Conservation (phyloP, 768 basidiomycete genomes). For the Mycena polygramma region DNA sequence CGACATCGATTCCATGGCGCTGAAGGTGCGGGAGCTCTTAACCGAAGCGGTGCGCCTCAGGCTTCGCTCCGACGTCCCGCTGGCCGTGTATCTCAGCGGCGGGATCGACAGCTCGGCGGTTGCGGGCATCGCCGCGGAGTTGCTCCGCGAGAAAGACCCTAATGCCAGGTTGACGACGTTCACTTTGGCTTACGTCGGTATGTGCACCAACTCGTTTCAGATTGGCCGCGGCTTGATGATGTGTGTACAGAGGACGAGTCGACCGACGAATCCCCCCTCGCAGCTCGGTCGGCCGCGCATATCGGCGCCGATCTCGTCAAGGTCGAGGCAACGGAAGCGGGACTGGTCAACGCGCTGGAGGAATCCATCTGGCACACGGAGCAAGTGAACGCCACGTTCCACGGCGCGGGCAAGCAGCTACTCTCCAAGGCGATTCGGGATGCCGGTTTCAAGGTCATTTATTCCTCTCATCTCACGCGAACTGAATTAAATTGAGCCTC, state of each 20-base stretch:
- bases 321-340: constrained; percentile 25
- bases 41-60: constrained; percentile 32
- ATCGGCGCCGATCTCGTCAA: constrained; percentile 25
- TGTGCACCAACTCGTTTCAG: background rate
- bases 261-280: constrained; percentile 32
- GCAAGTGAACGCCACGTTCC: constrained; percentile 21
- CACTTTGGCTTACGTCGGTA: constrained; percentile 33
- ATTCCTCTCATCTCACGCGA: background rate
- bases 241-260: constrained; percentile 11
- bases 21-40: constrained; percentile 20
- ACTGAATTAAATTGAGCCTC: background rate
- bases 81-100: constrained; percentile 37
- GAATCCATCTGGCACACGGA: constrained; percentile 39
- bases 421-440: constrained; percentile 28
- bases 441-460: constrained; percentile 33
- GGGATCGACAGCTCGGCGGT: constrained; percentile 36
- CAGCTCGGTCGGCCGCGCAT: constrained; percentile 14
- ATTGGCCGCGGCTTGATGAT: too few species aligned
- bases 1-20: constrained; percentile 26
- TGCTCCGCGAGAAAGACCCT: constrained; percentile 33
- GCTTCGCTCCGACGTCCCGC: constrained; percentile 34
- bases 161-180: constrained; percentile 26
- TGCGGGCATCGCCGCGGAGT: constrained; percentile 33
- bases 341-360: constrained; percentile 26
- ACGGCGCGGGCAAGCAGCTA: constrained; percentile 36